phyloP scores from a whole-genome alignment of 2,329 filamentous ascomycete species.

The Fusarium fracticaudum region DNA sequence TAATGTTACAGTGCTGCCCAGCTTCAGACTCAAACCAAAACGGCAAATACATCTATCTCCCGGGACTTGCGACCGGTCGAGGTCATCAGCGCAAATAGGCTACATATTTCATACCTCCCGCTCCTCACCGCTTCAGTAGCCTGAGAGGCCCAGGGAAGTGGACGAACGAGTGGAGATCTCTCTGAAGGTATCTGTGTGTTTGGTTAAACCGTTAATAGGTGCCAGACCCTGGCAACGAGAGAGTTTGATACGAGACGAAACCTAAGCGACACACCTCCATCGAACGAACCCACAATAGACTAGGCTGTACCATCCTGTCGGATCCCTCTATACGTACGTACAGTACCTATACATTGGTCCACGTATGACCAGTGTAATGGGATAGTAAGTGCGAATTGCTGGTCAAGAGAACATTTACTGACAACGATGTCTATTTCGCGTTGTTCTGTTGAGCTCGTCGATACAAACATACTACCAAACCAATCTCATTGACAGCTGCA shows the following conservation, averaged over 20 bases:
- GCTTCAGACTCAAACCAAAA: neutral
- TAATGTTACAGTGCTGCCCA: neutral
- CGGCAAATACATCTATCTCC: no score
- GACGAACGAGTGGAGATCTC: conserved; percentile 10
- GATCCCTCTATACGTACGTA: conserved; percentile 24
- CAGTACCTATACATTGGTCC: conserved; percentile 13
- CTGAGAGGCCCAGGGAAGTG: conserved; percentile 4
- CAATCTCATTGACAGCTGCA: neutral
- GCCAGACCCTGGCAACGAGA: conserved; percentile 1
- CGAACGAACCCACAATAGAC: conserved; percentile 25
- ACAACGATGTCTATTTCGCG: neutral
- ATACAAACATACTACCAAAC: neutral
- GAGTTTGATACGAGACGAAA: conserved; percentile 28
- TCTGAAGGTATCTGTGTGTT: conserved; percentile 6
- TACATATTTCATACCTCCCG: neutral
- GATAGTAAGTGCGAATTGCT: neutral
- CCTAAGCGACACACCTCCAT: conserved; percentile 18
- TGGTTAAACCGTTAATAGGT: neutral
- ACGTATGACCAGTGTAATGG: neutral
- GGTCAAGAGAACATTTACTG: neutral
- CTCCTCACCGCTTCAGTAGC: conserved; percentile 8
- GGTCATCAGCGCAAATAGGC: neutral
- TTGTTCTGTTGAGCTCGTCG: neutral
- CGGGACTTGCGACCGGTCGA: neutral
- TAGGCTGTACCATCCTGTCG: conserved; percentile 41